Evolutionary conservation across 2,329 filamentous ascomycete species (phyloP), one percentile per base, ranked within the genome.

Genomic region (Daldinia eschscholtzii): DNA sequence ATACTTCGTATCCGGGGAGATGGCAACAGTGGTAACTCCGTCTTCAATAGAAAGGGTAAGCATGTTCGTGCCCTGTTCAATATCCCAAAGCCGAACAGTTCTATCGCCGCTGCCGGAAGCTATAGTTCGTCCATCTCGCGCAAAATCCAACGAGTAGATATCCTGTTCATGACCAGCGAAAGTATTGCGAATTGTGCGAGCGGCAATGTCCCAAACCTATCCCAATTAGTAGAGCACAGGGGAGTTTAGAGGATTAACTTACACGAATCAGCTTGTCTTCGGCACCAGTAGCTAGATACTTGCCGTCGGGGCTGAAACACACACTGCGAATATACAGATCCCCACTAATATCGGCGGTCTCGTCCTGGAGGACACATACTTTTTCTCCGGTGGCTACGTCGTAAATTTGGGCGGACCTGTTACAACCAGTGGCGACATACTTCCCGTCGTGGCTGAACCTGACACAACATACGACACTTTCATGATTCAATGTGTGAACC

Each of bases 111-210:
- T 97, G 53, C 96, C 96, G 6, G 96, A 98, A 5, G 95, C 96
- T 76, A 99, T 98, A 65, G 94, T 94, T 61, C 93, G 92, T 41
- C 95, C 95, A 75, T 98, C 97, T 46, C 93, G 91, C 35, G 95
- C 93, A 80, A 97, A 99, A 81, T 98, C 96, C 4, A 98, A 86
- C 4, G 93, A 97, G 82, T 98, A 98, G 71, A 99, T 99, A 74
- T 99, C 96, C 81, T 99, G 95, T 81, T 99, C 96, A 81, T 99
- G 96, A 26, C 96, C 96, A n/a, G 91, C 87, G 82, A 99, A 98
- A 42, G 93, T 93, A 78, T 96, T 93, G 76, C 94, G 93, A 79
- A 99, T 98, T 7, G 89, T 90, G 74, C 93, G 88, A 64, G 84
- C 87, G 62, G 88, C 86, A 74, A 99, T 98, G 79, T 99, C 96